These are phyloP conservation scores for Candida insectorum DNA, from an alignment of 805 yeast genomes.

Conservation along the genomic window DNA sequence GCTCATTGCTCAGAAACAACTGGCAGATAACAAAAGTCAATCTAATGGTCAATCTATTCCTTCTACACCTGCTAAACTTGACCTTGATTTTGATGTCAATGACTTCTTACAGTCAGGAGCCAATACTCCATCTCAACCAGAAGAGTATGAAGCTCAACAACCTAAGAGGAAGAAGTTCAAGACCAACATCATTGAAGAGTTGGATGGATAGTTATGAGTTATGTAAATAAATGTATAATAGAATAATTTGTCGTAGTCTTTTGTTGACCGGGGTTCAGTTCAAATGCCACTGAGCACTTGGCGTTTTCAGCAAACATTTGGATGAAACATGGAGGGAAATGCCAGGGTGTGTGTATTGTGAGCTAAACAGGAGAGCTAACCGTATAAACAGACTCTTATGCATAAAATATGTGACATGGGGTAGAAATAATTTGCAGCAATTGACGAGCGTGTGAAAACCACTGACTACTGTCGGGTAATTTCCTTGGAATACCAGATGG, in stretches of 20 bases:
- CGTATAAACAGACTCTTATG: too few species aligned
- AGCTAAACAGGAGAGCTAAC: too few species aligned
- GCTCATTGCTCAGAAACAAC: slow-evolving; percentile 17
- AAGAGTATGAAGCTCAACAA: slow-evolving; percentile 8
- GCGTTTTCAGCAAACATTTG: too few species aligned
- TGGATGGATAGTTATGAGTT: slow-evolving; percentile 4
- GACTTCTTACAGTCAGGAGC: slow-evolving; percentile 12
- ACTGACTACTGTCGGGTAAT: too few species aligned
- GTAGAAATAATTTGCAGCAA: too few species aligned
- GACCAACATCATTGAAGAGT: slow-evolving; percentile 10
- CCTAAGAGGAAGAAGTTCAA: slow-evolving; percentile 9
- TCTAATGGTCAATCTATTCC: slow-evolving; percentile 1
- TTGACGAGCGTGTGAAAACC: too few species aligned
- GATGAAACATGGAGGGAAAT: too few species aligned
- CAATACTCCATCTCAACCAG: slow-evolving; percentile 7
- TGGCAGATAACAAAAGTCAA: slow-evolving; percentile 1
- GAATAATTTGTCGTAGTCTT: background rate
- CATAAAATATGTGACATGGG: too few species aligned
- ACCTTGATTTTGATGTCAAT: slow-evolving; percentile 14
- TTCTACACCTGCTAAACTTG: slow-evolving; percentile 6
- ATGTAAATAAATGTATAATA: background rate
- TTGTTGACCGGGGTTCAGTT: too few species aligned
- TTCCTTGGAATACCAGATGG: too few species aligned
- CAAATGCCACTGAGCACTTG: too few species aligned
- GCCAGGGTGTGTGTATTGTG: too few species aligned